A percentile compares a stretch with the other conserved stretches of the same genome.
phyloP scores from a whole-genome alignment of 1,139 yeast genomes.

The Protomyces inundatus region DNA sequence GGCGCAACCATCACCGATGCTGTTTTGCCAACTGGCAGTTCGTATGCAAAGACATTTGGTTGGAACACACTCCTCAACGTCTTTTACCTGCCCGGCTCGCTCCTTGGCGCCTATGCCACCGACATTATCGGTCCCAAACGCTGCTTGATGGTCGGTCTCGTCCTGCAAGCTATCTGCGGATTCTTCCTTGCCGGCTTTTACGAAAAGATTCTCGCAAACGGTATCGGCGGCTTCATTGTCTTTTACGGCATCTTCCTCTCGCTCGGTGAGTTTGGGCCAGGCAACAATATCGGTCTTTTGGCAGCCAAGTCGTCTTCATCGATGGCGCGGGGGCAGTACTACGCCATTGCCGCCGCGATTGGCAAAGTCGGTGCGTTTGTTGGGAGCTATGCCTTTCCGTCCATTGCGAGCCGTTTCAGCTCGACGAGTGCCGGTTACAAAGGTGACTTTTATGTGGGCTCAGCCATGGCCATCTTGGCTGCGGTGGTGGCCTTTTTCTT shows the following conservation, averaged over 20 bases:
- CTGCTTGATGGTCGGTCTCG: constrained; percentile 64
- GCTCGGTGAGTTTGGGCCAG: constrained; percentile 91
- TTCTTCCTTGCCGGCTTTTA: constrained; percentile 75
- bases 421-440: constrained; percentile 48
- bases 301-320: constrained; percentile 86
- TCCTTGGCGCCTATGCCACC: constrained; percentile 73
- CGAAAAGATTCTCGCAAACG: constrained; percentile 46
- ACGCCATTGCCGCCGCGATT: constrained; percentile 83
- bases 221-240: constrained; percentile 73
- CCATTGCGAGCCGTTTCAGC: constrained; percentile 50
- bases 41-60: constrained; percentile 70
- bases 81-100: constrained; percentile 85
- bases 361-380: constrained; percentile 92
- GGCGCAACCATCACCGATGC: constrained; percentile 60
- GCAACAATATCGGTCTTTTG: constrained; percentile 75
- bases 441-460: constrained; percentile 78
- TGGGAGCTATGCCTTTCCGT: constrained; percentile 84
- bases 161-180: constrained; percentile 73
- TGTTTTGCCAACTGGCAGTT: constrained; percentile 46
- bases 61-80: constrained; percentile 87
- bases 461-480: constrained; percentile 68
- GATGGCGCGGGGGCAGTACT: constrained; percentile 82
- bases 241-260: constrained; percentile 81
- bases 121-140: constrained; percentile 86
- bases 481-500: constrained; percentile 64